Evolutionary conservation across 441 rosid species (phyloP), one percentile per base, ranked within the genome.

Genomic region (Aleurites moluccanus): DNA sequence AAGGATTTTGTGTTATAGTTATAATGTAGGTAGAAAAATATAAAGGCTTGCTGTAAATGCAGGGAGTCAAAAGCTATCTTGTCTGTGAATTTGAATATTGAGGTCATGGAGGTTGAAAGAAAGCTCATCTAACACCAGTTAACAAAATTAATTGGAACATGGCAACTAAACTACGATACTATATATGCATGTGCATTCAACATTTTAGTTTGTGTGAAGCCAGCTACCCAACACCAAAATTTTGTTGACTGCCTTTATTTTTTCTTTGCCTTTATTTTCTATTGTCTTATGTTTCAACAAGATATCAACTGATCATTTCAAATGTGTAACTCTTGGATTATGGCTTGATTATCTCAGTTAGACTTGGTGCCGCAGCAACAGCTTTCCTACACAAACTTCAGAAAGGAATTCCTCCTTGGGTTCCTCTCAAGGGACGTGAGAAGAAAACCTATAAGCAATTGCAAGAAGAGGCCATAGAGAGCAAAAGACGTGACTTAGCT

Each of bases 381-480:
- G 93, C 87, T 52, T 88, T 85, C 79, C 88, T 92, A 76, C 93
- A 92, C 84, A 92, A 94, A 86, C 89, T 92, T 56, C 97, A 90
- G 79, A 89, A 88, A 81, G 98, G 98, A 33, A 91, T 91, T 72
- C 88, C 92, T 23, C 97, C 97, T 65, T 92, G 96, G 97, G 91
- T 85, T 74, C 94, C 97, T 74, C 84, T 90, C 9, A 92, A 94
- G 83, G 98, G 97, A 57, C 84, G 69, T 16, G 97, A 90, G 81
- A 82, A 80, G 64, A 94, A 92, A 87, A 92, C 92, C 64, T 90
- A 87, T 76, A 87, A 89, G 83, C 91, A 94, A 86, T 80, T 92
- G 75, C 98, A 94, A 73, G 67, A 92, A 78, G 98, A 94, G 85
- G 98, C 98, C 52, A 72, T 89, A 55, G 97, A 91, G 84, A 84